Percentiles rank a stretch among this genome's conserved stretches.
These are phyloP conservation scores for Alternaria viburni DNA, from an alignment of 2,329 filamentous ascomycete genomes.

Conservation along the genomic window DNA sequence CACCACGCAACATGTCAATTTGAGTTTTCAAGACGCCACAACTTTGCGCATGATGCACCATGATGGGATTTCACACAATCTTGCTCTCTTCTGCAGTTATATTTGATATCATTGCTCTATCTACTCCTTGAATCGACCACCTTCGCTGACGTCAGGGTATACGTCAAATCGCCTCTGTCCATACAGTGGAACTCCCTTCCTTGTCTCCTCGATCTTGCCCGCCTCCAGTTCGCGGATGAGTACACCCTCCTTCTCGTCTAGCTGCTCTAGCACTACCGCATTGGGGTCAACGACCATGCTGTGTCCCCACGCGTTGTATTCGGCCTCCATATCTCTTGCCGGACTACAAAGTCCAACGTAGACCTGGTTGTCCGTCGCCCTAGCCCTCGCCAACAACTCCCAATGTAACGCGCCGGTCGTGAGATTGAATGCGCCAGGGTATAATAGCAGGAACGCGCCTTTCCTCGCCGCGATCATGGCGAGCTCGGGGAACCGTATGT, in stretches of 20 bases:
- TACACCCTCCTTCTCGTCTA: conserved; percentile 78
- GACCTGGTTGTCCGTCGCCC: conserved; percentile 92
- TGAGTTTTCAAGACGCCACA: too few species aligned
- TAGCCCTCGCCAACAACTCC: conserved; percentile 78
- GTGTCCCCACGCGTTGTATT: conserved; percentile 92
- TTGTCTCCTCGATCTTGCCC: conserved; percentile 50
- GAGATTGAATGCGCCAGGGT: conserved; percentile 96
- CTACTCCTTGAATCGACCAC: conserved; percentile 53
- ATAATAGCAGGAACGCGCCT: conserved; percentile 86
- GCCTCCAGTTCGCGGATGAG: conserved; percentile 65
- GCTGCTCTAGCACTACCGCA: conserved; percentile 79
- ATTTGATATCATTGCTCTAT: background rate
- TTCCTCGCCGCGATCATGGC: conserved; percentile 86
- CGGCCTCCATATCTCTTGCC: conserved; percentile 75
- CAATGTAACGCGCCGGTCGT: conserved; percentile 94
- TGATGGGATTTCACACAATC: background rate
- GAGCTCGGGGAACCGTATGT: conserved; percentile 93
- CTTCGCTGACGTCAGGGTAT: conserved; percentile 85
- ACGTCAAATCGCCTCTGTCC: conserved; percentile 91
- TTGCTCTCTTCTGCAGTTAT: background rate
- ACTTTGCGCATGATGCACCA: background rate
- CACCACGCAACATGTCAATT: background rate
- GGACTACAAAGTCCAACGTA: conserved; percentile 94
- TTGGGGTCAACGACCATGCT: conserved; percentile 88
- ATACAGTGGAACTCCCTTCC: conserved; percentile 80